Conservation (phyloP, 441 rosid genomes). For the Pelargonium australe region DNA sequence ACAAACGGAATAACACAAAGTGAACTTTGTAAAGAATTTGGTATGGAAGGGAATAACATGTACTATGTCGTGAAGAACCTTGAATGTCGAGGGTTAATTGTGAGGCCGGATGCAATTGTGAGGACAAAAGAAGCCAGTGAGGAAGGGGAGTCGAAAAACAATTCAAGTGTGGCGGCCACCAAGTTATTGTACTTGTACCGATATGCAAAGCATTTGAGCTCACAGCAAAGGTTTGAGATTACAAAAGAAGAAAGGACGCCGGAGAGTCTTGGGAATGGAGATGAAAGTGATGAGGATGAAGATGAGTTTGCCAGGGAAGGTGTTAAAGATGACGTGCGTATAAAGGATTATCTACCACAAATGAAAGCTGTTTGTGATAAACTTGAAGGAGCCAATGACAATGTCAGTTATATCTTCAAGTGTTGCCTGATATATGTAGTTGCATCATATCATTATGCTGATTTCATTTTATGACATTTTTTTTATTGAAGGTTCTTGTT, state of each 20-base stretch:
- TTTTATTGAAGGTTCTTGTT: constrained; percentile 56
- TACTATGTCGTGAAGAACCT: constrained; percentile 69
- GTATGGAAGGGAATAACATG: constrained; percentile 60
- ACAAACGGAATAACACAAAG: constrained; percentile 67
- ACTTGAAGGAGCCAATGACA: constrained; percentile 71
- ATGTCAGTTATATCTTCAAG: constrained; percentile 35
- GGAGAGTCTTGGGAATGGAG: constrained; percentile 28
- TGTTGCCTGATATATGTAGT: neutral
- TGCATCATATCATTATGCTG: constrained; percentile 18
- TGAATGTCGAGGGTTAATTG: constrained; percentile 66
- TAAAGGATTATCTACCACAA: constrained; percentile 75
- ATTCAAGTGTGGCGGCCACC: constrained; percentile 41
- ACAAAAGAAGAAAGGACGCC: constrained; percentile 44
- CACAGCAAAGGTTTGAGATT: constrained; percentile 70
- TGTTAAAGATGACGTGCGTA: constrained; percentile 50
- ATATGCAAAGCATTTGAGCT: constrained; percentile 71
- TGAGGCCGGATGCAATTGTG: constrained; percentile 66
- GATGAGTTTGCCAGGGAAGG: constrained; percentile 34
- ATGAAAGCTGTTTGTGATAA: constrained; percentile 77
- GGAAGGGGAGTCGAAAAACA: constrained; percentile 58
- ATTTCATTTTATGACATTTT: constrained; percentile 18
- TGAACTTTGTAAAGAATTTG: constrained; percentile 70
- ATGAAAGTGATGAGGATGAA: constrained; percentile 30
- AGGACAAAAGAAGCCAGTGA: constrained; percentile 55
- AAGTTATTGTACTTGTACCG: constrained; percentile 67